Evolutionary conservation across 768 basidiomycete species (phyloP).

Genomic region (Collybiopsis confluens): DNA sequence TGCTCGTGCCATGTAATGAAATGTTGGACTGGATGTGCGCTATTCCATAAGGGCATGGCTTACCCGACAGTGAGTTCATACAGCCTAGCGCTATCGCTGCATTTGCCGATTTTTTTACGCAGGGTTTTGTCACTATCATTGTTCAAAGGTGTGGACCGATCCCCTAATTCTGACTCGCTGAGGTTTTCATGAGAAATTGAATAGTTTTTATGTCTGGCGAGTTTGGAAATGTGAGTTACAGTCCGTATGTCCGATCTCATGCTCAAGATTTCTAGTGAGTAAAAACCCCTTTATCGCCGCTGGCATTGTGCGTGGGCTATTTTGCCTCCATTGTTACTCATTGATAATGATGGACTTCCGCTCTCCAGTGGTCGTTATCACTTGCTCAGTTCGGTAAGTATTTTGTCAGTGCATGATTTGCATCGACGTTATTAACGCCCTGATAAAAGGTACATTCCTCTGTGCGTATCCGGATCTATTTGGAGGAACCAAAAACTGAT

Average conservation of each 20-base stretch:
- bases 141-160: neutral
- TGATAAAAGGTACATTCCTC: slow-evolving; percentile 1
- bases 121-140: slow-evolving; percentile 4
- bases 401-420: neutral
- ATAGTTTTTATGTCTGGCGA: slow-evolving; percentile 4
- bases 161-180: neutral
- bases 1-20: no score
- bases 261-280: neutral
- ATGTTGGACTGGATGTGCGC: neutral
- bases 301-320: neutral
- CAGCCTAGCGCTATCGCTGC: neutral
- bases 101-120: neutral
- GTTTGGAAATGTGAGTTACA: neutral
- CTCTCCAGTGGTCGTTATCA: neutral
- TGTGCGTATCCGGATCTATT: neutral
- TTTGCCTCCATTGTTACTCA: neutral
- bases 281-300: neutral
- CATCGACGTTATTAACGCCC: neutral
- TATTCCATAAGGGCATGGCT: slow-evolving; percentile 1
- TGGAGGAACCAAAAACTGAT: neutral
- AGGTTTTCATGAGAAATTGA: neutral
- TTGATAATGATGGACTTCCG: neutral
- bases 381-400: slow-evolving; percentile 7
- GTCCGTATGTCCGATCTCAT: neutral
- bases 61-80: slow-evolving; percentile 3